These are phyloP conservation scores for Arabidopsis lyrata DNA, from an alignment of 441 rosid genomes.

Conservation along the genomic window DNA sequence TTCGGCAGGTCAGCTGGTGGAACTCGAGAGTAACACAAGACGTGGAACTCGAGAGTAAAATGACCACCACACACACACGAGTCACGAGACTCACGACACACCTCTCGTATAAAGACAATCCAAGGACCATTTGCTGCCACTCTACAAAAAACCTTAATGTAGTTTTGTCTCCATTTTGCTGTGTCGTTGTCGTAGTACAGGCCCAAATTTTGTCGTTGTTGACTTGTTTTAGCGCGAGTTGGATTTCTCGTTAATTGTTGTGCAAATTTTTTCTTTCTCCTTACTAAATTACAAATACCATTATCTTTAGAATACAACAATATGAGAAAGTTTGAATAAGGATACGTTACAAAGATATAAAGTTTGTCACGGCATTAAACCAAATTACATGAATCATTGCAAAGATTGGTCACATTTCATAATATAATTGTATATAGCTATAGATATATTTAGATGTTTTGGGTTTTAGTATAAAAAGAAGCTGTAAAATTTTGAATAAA, in stretches of 20 bases:
- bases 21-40: no score
- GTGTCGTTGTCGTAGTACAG: not conserved
- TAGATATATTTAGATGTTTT: no score
- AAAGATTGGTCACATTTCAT: not conserved
- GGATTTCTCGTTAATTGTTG: not conserved
- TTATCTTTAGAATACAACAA: no score
- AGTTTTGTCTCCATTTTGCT: not conserved
- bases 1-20: not conserved
- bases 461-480: no score
- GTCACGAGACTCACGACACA: not conserved
- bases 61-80: conserved; percentile 1
- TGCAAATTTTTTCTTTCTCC: not conserved
- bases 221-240: not conserved
- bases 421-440: no score
- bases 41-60: conserved; percentile 20
- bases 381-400: not conserved
- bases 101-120: not conserved
- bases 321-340: no score
- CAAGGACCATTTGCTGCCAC: conserved; percentile 10
- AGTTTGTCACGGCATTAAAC: not conserved
- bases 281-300: no score
- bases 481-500: no score
- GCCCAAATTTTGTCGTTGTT: not conserved
- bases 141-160: not conserved
- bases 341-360: no score